Evolutionary conservation across 805 yeast species (phyloP).

Genomic region (Lachancea dasiensis): DNA sequence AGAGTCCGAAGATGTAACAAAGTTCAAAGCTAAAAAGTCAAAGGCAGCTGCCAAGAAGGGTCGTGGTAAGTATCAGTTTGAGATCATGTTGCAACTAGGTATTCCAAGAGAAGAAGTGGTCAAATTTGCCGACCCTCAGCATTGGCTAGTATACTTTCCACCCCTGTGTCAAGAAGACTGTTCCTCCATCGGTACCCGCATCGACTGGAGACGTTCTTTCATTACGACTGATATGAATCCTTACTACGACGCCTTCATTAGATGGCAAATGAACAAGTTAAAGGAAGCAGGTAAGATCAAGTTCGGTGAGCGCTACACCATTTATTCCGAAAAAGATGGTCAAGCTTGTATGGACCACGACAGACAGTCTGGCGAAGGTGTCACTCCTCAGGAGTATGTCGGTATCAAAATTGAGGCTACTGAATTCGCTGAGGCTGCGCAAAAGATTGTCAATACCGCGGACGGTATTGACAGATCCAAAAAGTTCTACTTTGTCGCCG

Average conservation of each 20-base stretch:
- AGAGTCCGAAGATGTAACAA: conserved; percentile 72
- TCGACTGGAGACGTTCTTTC: conserved; percentile 97
- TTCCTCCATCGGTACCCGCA: conserved; percentile 77
- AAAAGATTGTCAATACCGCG: conserved; percentile 29
- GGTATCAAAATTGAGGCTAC: conserved; percentile 83
- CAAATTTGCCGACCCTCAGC: conserved; percentile 84
- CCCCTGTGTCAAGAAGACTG: conserved; percentile 81
- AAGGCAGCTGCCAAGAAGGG: conserved; percentile 94
- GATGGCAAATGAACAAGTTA: conserved; percentile 93
- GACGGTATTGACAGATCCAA: conserved; percentile 41
- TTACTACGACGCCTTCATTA: conserved; percentile 87
- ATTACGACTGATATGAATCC: conserved; percentile 94
- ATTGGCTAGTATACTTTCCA: conserved; percentile 92
- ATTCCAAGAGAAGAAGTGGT: conserved; percentile 75
- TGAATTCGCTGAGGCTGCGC: conserved; percentile 45
- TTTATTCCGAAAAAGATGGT: conserved; percentile 95
- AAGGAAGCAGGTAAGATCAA: conserved; percentile 85
- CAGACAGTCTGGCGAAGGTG: conserved; percentile 95
- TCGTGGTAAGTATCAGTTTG: conserved; percentile 88
- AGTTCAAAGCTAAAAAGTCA: conserved; percentile 87
- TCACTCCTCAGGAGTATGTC: conserved; percentile 91
- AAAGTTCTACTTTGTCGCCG: conserved; percentile 82
- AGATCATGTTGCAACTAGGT: conserved; percentile 93
- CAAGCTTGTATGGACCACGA: conserved; percentile 99
- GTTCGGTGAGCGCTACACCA: conserved; percentile 97